Conservation (phyloP, 2,329 filamentous ascomycete genomes). For the Rhynchosporium graminicola region DNA sequence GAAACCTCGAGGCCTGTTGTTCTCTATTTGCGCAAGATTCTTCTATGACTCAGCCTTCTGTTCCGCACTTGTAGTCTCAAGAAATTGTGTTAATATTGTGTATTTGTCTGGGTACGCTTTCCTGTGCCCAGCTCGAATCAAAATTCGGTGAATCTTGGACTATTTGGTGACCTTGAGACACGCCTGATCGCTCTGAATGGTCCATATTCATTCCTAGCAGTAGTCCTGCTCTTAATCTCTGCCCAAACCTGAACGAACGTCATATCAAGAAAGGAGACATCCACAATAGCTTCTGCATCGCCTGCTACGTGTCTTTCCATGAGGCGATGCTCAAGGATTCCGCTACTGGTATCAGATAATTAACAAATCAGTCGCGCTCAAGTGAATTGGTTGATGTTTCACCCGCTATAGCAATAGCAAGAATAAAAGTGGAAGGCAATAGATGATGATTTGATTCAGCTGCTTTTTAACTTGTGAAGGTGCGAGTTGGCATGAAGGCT, state of each 20-base stretch:
- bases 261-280: neutral
- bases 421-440: neutral
- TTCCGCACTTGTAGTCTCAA: too few species aligned
- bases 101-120: neutral
- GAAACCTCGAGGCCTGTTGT: too few species aligned
- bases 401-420: neutral
- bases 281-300: neutral
- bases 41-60: too few species aligned
- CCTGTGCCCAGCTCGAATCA: neutral
- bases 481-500: neutral
- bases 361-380: neutral
- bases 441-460: neutral
- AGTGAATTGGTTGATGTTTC: neutral
- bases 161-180: neutral
- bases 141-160: neutral
- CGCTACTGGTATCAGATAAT: neutral
- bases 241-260: neutral
- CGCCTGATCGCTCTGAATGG: neutral
- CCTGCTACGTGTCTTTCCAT: neutral
- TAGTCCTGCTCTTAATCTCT: neutral
- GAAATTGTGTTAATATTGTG: too few species aligned
- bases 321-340: neutral
- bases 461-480: neutral
- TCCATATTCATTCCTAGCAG: neutral
- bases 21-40: too few species aligned